These are phyloP conservation scores for Nakazawaea pomicola DNA, from an alignment of 805 yeast genomes.

Conservation along the genomic window DNA sequence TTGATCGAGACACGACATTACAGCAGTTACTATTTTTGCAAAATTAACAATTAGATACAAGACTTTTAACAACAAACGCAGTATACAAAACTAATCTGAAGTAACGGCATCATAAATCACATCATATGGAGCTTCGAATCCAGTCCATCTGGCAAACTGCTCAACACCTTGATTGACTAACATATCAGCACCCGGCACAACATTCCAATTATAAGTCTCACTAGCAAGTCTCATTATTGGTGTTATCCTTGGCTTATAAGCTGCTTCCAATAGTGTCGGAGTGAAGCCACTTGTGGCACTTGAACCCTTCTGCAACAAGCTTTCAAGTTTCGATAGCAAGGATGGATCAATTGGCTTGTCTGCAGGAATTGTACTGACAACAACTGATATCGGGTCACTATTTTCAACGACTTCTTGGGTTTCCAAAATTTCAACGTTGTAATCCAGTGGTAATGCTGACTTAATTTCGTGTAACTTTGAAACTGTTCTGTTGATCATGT, in stretches of 20 bases:
- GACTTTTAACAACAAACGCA: too few species aligned
- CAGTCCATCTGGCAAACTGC: slow-evolving; percentile 79
- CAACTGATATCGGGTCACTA: slow-evolving; percentile 47
- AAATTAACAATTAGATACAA: too few species aligned
- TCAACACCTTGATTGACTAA: slow-evolving; percentile 88
- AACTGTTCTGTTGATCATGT: slow-evolving; percentile 74
- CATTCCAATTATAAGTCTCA: slow-evolving; percentile 62
- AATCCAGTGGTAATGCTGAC: slow-evolving; percentile 53
- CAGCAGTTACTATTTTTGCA: too few species aligned
- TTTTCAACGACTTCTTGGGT: slow-evolving; percentile 38
- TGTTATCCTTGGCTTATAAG: slow-evolving; percentile 86
- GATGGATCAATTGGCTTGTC: slow-evolving; percentile 59
- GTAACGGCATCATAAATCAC: slow-evolving; percentile 59
- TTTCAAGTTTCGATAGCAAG: slow-evolving; percentile 44
- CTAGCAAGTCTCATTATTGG: slow-evolving; percentile 79
- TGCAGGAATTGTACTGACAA: slow-evolving; percentile 82
- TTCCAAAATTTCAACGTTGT: slow-evolving; percentile 54
- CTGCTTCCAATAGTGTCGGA: slow-evolving; percentile 79
- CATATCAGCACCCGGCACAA: slow-evolving; percentile 90
- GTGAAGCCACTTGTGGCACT: slow-evolving; percentile 30
- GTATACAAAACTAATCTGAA: slow-evolving; percentile 18
- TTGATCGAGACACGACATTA: neutral
- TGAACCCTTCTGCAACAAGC: slow-evolving; percentile 37
- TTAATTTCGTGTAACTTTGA: slow-evolving; percentile 58
- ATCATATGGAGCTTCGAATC: slow-evolving; percentile 56